A percentile compares a stretch with the other conserved stretches of the same genome.
phyloP scores from a whole-genome alignment of 2,329 filamentous ascomycete species.

The Blastomyces percursus region DNA sequence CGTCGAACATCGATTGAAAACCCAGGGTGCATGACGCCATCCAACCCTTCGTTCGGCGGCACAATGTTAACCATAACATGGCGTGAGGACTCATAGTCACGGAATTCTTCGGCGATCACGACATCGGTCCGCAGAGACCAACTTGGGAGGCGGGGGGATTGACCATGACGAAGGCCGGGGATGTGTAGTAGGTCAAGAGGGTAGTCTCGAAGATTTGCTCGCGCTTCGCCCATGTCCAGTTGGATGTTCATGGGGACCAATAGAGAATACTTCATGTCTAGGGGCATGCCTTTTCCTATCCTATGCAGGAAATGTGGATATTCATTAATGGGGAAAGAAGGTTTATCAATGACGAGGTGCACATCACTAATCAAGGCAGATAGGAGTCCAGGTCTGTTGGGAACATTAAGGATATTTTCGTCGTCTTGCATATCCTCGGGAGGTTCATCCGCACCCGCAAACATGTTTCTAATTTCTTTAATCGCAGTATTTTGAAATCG shows the following conservation, averaged over 20 bases:
- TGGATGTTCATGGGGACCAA: constrained; percentile 83
- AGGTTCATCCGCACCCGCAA: constrained; percentile 71
- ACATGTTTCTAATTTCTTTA: constrained; percentile 64
- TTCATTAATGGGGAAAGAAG: constrained; percentile 73
- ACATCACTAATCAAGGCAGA: constrained; percentile 71
- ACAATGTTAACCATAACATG: constrained; percentile 75
- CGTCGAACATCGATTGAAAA: constrained; percentile 80
- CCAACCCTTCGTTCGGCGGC: constrained; percentile 51
- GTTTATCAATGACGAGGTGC: constrained; percentile 78
- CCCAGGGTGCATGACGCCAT: constrained; percentile 48
- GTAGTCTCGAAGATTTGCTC: constrained; percentile 81
- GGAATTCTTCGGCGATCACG: constrained; percentile 87
- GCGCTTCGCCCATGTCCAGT: constrained; percentile 80
- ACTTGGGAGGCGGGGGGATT: constrained; percentile 68
- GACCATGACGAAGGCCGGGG: constrained; percentile 65
- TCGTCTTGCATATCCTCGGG: constrained; percentile 72
- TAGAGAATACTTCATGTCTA: constrained; percentile 79
- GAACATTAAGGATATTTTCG: constrained; percentile 77
- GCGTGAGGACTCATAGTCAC: constrained; percentile 67
- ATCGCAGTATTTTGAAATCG: constrained; percentile 60
- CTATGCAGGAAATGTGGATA: constrained; percentile 74
- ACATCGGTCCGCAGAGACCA: constrained; percentile 82
- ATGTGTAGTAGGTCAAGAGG: constrained; percentile 86
- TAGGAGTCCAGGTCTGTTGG: constrained; percentile 74
- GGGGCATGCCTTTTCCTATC: constrained; percentile 93